phyloP scores from a whole-genome alignment of 2,329 filamentous ascomycete species.

The Nemania sp. region DNA sequence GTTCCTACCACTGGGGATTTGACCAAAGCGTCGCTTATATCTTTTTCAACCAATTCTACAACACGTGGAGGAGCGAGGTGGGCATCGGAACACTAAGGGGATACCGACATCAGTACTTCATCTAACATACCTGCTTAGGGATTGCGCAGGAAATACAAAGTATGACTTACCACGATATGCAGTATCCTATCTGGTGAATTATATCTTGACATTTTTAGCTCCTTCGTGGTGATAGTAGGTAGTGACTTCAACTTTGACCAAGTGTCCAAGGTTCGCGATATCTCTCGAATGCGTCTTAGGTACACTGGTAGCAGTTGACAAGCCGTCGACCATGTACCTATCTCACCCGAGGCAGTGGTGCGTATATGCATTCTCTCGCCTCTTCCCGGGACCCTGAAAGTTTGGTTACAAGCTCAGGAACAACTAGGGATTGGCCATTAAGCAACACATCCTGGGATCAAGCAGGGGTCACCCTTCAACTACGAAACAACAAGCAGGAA shows the following conservation, averaged over 20 bases:
- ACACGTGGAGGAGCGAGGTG: slow-evolving; percentile 1
- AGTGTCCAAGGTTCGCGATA: neutral
- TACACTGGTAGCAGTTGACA: no score
- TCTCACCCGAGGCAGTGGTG: no score
- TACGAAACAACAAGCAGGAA: slow-evolving; percentile 16
- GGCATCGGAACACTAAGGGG: no score
- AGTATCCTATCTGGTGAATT: neutral
- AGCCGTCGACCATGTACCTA: no score
- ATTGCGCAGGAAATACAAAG: no score
- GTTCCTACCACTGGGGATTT: neutral
- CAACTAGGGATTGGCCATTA: slow-evolving; percentile 4
- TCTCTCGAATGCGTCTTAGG: no score
- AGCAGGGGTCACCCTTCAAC: slow-evolving; percentile 16
- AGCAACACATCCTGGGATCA: neutral
- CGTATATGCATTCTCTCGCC: neutral
- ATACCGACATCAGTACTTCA: no score
- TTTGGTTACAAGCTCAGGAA: slow-evolving; percentile 12
- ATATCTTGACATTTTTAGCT: neutral
- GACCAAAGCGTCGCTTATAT: neutral
- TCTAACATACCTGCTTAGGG: no score
- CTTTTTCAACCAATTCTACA: slow-evolving; percentile 1
- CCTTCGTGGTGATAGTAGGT: neutral
- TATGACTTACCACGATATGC: neutral
- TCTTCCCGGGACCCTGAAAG: slow-evolving; percentile 14
- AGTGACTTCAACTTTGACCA: neutral